Base-by-base conservation (phyloP, 75 land plant genomes). In the Isoetes taiwanensis region DNA sequence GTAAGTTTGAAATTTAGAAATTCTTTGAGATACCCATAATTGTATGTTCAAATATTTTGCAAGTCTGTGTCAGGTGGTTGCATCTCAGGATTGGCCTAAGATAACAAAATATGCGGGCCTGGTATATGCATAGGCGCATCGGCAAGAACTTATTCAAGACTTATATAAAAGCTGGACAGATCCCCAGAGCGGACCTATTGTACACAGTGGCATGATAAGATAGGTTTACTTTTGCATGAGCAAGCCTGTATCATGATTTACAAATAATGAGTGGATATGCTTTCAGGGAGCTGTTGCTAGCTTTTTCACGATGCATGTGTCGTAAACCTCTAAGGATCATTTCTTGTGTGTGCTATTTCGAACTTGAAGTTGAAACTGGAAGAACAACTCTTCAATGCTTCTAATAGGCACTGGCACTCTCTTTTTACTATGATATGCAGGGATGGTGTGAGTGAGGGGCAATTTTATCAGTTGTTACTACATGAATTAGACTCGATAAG, bases 361-460 rank as follows among this genome's bases (percentile, higher is more conserved):
- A n/a, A n/a, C n/a, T n/a, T n/a, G n/a, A n/a, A n/a, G n/a, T n/a
- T n/a, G n/a, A n/a, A n/a, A n/a, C n/a, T n/a, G n/a, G n/a, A n/a
- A n/a, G n/a, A n/a, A n/a, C n/a, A n/a, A n/a, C n/a, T n/a, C n/a
- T n/a, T n/a, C n/a, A n/a, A n/a, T 0, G 28, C 31, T 27, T 1
- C 17, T 5, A 8, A 5, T 4, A 2, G 28, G 11, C 19, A 0
- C 14, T 29, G 8, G 1, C 2, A 0, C 0, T 19, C 0, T n/a
- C n/a, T n/a, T n/a, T n/a, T n/a, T n/a, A n/a, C 73, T 31, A 38
- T 82, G 21, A 21, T 37, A 37, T 37, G 12, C 39, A 37, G 50
- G 16, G 50, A 46, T 46, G 50, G 50, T 46, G 50, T 46, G 50
- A 46, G 50, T 23, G 50, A 46, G 16, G 50, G 50, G 16, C 50